Evolutionary conservation across 2,329 filamentous ascomycete genomes (phyloP).

Genomic region (Dactylonectria estremocensis): DNA sequence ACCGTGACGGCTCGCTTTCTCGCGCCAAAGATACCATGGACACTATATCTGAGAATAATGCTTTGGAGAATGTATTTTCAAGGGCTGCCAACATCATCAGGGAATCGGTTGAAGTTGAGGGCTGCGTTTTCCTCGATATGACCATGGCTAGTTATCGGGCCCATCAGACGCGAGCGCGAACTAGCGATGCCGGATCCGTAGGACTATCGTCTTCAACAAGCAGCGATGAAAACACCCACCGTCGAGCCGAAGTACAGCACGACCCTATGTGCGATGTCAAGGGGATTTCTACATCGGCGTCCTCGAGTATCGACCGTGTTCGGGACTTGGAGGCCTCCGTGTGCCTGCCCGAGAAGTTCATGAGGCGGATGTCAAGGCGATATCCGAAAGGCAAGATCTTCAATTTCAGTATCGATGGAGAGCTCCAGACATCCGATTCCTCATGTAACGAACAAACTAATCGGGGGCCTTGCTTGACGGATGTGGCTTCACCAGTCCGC

Average conservation of each 20-base stretch:
- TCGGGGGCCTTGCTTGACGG: too few relatives aligned
- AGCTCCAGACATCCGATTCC: conserved; percentile 51
- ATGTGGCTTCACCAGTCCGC: neutral
- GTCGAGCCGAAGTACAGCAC: neutral
- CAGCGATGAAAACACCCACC: conserved; percentile 41
- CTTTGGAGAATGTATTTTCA: conserved; percentile 52
- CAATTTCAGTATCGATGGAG: conserved; percentile 58
- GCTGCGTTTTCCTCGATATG: conserved; percentile 53
- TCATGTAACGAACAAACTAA: conserved; percentile 40
- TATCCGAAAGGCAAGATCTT: conserved; percentile 65
- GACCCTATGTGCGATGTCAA: too few relatives aligned
- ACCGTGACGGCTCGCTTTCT: too few relatives aligned
- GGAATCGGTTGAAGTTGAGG: conserved; percentile 59
- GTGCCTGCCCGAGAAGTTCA: conserved; percentile 50
- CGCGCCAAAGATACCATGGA: too few relatives aligned
- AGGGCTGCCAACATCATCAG: conserved; percentile 62
- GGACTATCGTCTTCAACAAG: conserved; percentile 34
- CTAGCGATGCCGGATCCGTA: conserved; percentile 21
- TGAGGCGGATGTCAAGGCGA: conserved; percentile 58
- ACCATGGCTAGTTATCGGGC: conserved; percentile 43
- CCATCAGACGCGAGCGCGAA: too few relatives aligned
- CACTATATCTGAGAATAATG: neutral
- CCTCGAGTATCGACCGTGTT: conserved; percentile 53
- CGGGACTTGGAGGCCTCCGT: conserved; percentile 25
- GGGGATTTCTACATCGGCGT: conserved; percentile 45